Evolutionary conservation across 371 early-diverging fungal species (phyloP).

Genomic region (Funneliformis caledonium): DNA sequence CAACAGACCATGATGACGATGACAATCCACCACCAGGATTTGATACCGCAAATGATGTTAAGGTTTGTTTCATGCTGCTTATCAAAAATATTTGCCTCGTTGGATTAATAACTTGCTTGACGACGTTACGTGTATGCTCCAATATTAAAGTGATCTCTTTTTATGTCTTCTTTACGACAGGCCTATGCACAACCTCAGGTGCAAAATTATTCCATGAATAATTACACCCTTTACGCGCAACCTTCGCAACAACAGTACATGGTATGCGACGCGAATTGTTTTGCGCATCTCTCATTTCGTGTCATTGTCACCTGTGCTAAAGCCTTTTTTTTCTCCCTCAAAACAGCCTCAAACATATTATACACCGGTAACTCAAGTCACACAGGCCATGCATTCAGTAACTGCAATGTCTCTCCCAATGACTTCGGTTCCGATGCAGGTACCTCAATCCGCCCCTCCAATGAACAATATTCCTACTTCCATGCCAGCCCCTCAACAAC

Average conservation of each 20-base stretch:
- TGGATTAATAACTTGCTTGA: too few species aligned
- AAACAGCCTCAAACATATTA: constrained; percentile 35
- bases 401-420: constrained; percentile 31
- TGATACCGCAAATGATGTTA: constrained; percentile 7
- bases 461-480: neutral
- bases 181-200: neutral
- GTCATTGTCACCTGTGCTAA: neutral
- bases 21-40: constrained; percentile 39
- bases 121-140: neutral
- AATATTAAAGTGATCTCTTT: constrained; percentile 9
- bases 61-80: neutral
- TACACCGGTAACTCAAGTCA: constrained; percentile 24
- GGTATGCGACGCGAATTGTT: constrained; percentile 10
- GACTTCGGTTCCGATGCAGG: constrained; percentile 8
- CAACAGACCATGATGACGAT: constrained; percentile 39
- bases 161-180: neutral
- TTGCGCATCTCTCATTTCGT: neutral
- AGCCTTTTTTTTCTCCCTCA: neutral
- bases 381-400: constrained; percentile 28
- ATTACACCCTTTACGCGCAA: neutral
- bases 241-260: constrained; percentile 32
- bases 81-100: neutral
- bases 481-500: neutral
- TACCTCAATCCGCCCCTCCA: neutral
- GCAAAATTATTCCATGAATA: constrained; percentile 18